Evolutionary conservation across 129 eudicot genomes (phyloP).

Genomic region (Silybum marianum): DNA sequence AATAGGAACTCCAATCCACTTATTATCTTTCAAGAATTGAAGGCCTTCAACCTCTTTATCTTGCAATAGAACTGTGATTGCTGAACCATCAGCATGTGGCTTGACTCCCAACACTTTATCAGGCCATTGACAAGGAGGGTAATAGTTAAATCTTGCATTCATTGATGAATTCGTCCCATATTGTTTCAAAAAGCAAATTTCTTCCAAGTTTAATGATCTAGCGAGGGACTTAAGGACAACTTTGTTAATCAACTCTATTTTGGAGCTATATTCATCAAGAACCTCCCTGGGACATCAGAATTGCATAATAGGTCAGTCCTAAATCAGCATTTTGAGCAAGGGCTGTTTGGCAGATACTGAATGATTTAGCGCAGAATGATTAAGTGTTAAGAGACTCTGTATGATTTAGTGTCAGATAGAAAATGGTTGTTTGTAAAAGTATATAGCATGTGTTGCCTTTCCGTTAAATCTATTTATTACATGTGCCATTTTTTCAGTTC

Average conservation of each 20-base stretch:
- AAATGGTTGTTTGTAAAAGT: neutral
- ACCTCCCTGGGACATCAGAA: slow-evolving; percentile 40
- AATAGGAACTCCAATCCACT: slow-evolving; percentile 60
- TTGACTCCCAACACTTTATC: slow-evolving; percentile 53
- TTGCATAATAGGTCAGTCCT: neutral
- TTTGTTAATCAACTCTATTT: slow-evolving; percentile 23
- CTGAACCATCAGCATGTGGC: slow-evolving; percentile 60
- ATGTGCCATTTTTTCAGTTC: neutral
- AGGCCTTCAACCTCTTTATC: slow-evolving; percentile 71
- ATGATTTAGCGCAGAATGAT: too few species aligned
- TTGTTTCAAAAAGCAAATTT: slow-evolving; percentile 47
- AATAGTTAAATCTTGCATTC: slow-evolving; percentile 54
- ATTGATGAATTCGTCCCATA: slow-evolving; percentile 43
- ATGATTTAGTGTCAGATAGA: too few species aligned
- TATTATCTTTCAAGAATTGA: slow-evolving; percentile 51
- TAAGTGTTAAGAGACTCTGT: too few species aligned
- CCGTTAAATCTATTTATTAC: neutral
- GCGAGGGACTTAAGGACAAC: slow-evolving; percentile 47
- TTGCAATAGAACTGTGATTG: slow-evolving; percentile 51
- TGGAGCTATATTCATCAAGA: slow-evolving; percentile 42
- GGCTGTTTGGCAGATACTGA: too few species aligned
- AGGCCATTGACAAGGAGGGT: slow-evolving; percentile 61
- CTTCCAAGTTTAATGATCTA: slow-evolving; percentile 46
- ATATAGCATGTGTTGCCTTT: neutral
- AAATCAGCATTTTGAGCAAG: neutral